Evolutionary conservation across 805 yeast species (phyloP).

Genomic region (Candida berthetii): DNA sequence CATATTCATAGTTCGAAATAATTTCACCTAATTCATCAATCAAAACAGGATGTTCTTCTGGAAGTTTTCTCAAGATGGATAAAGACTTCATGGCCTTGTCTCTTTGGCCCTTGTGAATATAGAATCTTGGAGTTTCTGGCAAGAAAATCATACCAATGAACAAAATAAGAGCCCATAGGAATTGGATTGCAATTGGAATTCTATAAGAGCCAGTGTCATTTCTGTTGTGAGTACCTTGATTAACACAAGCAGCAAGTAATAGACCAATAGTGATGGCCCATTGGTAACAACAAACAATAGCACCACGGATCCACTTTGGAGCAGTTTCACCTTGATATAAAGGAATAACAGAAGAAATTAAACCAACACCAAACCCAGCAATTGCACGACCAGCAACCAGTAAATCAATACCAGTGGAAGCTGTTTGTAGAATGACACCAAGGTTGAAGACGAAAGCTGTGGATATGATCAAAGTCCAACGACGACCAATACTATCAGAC

Average conservation of each 20-base stretch:
- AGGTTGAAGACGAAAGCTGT: conserved; percentile 43
- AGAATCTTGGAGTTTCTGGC: conserved; percentile 76
- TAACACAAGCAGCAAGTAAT: conserved; percentile 61
- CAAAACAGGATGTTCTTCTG: conserved; percentile 36
- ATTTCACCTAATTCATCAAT: conserved; percentile 41
- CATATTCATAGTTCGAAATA: conserved; percentile 40
- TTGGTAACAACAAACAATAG: conserved; percentile 71
- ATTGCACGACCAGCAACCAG: conserved; percentile 65
- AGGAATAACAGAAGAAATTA: conserved; percentile 67
- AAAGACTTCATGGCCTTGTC: conserved; percentile 55
- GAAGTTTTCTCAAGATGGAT: conserved; percentile 46
- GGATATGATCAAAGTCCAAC: conserved; percentile 35
- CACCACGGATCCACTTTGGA: conserved; percentile 75
- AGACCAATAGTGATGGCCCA: conserved; percentile 70
- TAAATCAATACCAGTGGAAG: conserved; percentile 38
- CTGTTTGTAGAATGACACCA: conserved; percentile 46
- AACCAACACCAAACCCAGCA: conserved; percentile 72
- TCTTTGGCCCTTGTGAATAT: conserved; percentile 47
- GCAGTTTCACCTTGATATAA: conserved; percentile 76
- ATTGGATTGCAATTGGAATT: conserved; percentile 69
- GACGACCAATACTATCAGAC: conserved; percentile 50
- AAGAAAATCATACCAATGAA: conserved; percentile 56
- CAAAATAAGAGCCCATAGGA: conserved; percentile 61
- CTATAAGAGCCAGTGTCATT: conserved; percentile 56
- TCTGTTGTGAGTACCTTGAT: conserved; percentile 57